Conservation (phyloP, 2,329 filamentous ascomycete species). For the Phialophora tarda region DNA sequence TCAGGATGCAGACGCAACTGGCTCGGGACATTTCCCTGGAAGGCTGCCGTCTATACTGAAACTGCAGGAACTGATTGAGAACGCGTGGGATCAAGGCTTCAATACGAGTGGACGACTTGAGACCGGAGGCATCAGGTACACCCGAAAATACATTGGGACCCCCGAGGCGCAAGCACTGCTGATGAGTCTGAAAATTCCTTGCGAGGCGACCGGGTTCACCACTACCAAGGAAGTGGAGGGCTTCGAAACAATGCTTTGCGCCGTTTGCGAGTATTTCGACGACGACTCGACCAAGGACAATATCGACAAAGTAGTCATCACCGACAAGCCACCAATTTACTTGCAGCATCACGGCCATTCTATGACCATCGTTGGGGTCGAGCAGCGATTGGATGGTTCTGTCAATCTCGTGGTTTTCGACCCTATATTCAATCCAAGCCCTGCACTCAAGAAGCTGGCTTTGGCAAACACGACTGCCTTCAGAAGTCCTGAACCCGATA, state of each 20-base stretch:
- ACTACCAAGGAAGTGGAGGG: constrained; percentile 54
- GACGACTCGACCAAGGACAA: constrained; percentile 50
- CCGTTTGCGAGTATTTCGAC: constrained; percentile 78
- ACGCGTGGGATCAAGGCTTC: constrained; percentile 84
- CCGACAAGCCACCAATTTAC: constrained; percentile 81
- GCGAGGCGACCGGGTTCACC: constrained; percentile 66
- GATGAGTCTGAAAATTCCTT: constrained; percentile 70
- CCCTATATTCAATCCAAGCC: constrained; percentile 76
- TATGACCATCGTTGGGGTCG: constrained; percentile 84
- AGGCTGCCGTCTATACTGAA: constrained; percentile 76
- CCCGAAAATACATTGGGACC: constrained; percentile 93
- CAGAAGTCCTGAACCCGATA: constrained; percentile 54
- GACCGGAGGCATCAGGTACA: constrained; percentile 85
- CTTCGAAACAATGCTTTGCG: constrained; percentile 65
- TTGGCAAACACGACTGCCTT: constrained; percentile 46
- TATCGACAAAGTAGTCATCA: constrained; percentile 69
- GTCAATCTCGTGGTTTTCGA: constrained; percentile 84
- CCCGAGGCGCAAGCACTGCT: constrained; percentile 88
- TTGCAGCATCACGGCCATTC: constrained; percentile 90
- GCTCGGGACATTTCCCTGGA: constrained; percentile 64
- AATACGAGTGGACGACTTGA: constrained; percentile 75
- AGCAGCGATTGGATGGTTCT: constrained; percentile 67
- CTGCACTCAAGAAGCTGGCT: constrained; percentile 64
- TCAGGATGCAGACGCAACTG: constrained; percentile 62
- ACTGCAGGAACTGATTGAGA: constrained; percentile 85